phyloP scores from a whole-genome alignment of 2,329 filamentous ascomycete species.

The Amesomyces nigricolor region DNA sequence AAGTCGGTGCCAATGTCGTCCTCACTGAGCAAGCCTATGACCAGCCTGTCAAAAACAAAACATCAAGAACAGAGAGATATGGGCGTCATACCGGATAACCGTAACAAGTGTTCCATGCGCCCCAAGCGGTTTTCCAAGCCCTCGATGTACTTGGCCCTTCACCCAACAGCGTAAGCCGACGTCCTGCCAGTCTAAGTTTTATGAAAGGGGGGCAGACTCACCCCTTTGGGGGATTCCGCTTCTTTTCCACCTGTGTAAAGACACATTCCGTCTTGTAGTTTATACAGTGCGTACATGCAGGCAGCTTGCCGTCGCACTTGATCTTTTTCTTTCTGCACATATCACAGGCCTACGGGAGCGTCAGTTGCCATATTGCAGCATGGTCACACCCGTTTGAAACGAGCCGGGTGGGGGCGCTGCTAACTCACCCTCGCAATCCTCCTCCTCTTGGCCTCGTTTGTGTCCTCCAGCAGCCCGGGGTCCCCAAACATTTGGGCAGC shows the following conservation, averaged over 20 bases:
- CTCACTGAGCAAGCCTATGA: slow-evolving; percentile 68
- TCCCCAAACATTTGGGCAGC: slow-evolving; percentile 55
- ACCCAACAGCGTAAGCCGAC: slow-evolving; percentile 15
- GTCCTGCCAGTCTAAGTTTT: slow-evolving; percentile 5
- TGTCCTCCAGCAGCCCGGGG: slow-evolving; percentile 55
- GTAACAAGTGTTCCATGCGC: slow-evolving; percentile 90
- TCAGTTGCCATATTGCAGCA: slow-evolving; percentile 13
- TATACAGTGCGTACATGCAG: slow-evolving; percentile 88
- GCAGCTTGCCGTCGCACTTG: slow-evolving; percentile 95
- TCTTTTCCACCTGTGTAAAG: slow-evolving; percentile 98
- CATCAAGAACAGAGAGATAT: not conserved
- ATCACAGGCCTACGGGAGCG: slow-evolving; percentile 66
- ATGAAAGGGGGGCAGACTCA: slow-evolving; percentile 39
- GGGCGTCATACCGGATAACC: slow-evolving; percentile 60
- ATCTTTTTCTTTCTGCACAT: slow-evolving; percentile 98
- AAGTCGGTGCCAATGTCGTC: slow-evolving; percentile 85
- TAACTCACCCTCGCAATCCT: slow-evolving; percentile 74
- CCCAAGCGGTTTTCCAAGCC: slow-evolving; percentile 88
- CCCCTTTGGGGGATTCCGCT: slow-evolving; percentile 95
- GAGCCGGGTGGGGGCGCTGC: not conserved
- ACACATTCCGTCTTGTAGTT: slow-evolving; percentile 98
- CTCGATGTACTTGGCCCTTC: slow-evolving; percentile 93
- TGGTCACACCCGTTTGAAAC: not conserved
- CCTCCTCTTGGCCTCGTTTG: slow-evolving; percentile 79
- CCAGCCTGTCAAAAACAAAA: slow-evolving; percentile 25